Conservation (phyloP, 495 filamentous ascomycete species). For the Wilcoxina mikolae region DNA sequence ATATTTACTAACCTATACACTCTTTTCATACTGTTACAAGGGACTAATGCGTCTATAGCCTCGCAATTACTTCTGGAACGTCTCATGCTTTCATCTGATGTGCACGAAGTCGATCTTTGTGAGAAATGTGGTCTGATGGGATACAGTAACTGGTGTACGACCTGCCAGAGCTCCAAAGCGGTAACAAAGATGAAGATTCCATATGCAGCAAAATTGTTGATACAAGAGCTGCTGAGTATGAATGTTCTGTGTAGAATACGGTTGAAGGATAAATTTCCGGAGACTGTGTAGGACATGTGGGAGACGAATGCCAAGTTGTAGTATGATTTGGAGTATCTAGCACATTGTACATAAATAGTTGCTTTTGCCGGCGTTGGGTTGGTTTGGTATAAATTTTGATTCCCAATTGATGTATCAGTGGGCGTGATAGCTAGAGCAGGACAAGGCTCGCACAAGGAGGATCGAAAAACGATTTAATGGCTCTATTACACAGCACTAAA, state of each 20-base stretch:
- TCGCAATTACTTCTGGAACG: slow-evolving; percentile 85
- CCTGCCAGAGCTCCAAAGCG: slow-evolving; percentile 62
- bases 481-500: background rate
- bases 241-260: slow-evolving; percentile 77
- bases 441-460: too few species aligned
- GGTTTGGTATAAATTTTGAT: too few species aligned
- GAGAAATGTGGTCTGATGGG: slow-evolving; percentile 88
- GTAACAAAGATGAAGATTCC: slow-evolving; percentile 89
- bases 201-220: slow-evolving; percentile 94
- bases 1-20: slow-evolving; percentile 5
- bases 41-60: slow-evolving; percentile 31
- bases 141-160: slow-evolving; percentile 82
- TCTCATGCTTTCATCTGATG: slow-evolving; percentile 85
- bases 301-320: too few species aligned
- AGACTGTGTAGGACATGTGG: background rate
- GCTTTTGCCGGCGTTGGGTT: too few species aligned
- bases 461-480: too few species aligned
- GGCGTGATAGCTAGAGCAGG: too few species aligned
- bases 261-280: slow-evolving; percentile 69
- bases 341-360: background rate
- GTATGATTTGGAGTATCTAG: background rate
- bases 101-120: slow-evolving; percentile 80
- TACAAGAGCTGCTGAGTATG: slow-evolving; percentile 96
- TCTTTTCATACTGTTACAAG: slow-evolving; percentile 2
- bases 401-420: too few species aligned